Evolutionary conservation across 495 filamentous ascomycete species (phyloP), one percentile per base, ranked within the genome.

Genomic region (Penicillium lagena): DNA sequence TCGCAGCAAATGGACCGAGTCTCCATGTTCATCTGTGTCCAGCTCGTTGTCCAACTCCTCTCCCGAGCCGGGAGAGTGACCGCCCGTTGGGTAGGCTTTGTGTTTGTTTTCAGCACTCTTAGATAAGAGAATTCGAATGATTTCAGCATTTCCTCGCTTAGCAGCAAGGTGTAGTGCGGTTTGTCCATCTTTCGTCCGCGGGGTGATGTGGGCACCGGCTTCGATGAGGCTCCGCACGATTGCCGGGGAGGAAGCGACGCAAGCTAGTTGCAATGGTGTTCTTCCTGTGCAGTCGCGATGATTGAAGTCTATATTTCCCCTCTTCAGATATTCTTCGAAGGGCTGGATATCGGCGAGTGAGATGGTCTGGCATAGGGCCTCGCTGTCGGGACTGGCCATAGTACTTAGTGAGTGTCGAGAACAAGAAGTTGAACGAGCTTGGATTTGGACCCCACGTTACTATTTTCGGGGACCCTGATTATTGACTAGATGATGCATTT

Each of bases 161-260:
- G 85, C 83, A 9, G 88, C 88, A 29, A 91, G 69, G 59, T 91
- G 88, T 33, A 94, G 67, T 7, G 88, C 84, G 1, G 86, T 90
- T 35, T 79, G 68, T 7, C 88, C 88, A 67, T 94, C 88, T 1
- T 80, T 85, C 35, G 90, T 59, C 35, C 88, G 76, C 33, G 85
- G 71, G 29, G 84, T 71, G 7, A 94, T 62, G 36, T 86, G 76
- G 13, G 88, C 88, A 1, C 83, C 85, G 45, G 78, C 68, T 52
- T 86, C 73, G n/a, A 91, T 78, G 7, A 94, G 68, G 37, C 61
- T 71, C 48, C 81, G 68, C n/a, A 91, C 83, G 35, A 91, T 71
- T 31, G 81, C 80, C 0, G 81, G 77, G 0, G 78, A 81, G 0
- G 82, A 85, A 14, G 65, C 71, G 58, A 83, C 80, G 45, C 73